phyloP scores from a whole-genome alignment of 805 yeast genomes.

The Yarrowia porcina region DNA sequence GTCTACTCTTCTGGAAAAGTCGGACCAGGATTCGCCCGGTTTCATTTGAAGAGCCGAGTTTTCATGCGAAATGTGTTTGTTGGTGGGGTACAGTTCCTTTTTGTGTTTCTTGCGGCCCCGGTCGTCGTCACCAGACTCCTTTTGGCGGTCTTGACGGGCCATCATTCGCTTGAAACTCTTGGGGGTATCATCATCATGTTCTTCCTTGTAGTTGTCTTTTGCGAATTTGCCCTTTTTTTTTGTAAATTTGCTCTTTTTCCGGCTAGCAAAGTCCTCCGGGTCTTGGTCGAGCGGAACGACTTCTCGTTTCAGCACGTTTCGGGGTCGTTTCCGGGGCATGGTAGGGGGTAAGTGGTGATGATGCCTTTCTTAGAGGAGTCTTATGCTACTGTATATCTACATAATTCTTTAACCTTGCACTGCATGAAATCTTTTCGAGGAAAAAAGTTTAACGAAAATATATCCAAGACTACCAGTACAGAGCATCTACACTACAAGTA shows the following conservation, averaged over 20 bases:
- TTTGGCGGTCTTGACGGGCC: constrained; percentile 30
- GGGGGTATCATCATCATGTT: constrained; percentile 39
- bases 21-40: constrained; percentile 41
- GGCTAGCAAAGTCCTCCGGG: constrained; percentile 26
- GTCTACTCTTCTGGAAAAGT: constrained; percentile 42
- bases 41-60: constrained; percentile 31
- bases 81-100: not conserved
- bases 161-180: constrained; percentile 37
- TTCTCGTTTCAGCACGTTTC: constrained; percentile 31
- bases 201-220: constrained; percentile 27
- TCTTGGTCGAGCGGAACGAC: constrained; percentile 30
- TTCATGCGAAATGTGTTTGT: constrained; percentile 17
- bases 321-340: constrained; percentile 32
- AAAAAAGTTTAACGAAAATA: not conserved
- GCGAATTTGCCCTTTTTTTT: constrained; percentile 28
- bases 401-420: not conserved
- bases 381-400: not conserved
- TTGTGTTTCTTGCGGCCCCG: constrained; percentile 14
- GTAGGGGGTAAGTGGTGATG: no score
- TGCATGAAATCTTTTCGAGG: constrained; percentile 1
- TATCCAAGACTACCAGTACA: no score
- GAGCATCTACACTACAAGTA: no score
- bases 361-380: no score
- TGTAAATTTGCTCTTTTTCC: constrained; percentile 25
- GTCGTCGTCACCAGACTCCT: constrained; percentile 22